Percentiles rank a stretch among this genome's conserved stretches.
These are phyloP conservation scores for Dactylellina cionopaga DNA, from an alignment of 2,329 filamentous ascomycete species.

Conservation along the genomic window DNA sequence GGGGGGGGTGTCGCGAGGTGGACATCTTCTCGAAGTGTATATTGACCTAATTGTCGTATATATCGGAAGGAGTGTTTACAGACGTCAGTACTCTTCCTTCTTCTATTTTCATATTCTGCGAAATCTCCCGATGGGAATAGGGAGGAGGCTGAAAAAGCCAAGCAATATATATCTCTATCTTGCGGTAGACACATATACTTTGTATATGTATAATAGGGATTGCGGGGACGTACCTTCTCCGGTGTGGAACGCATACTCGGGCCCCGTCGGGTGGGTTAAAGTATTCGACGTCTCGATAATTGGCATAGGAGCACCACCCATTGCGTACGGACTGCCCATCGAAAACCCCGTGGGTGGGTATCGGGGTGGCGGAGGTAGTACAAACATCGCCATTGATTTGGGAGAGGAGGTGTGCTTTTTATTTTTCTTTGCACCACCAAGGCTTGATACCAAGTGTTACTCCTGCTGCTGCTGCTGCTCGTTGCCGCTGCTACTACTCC, in stretches of 20 bases:
- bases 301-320: slow-evolving; percentile 73
- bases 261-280: slow-evolving; percentile 78
- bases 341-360: slow-evolving; percentile 80
- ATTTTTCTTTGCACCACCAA: slow-evolving; percentile 29
- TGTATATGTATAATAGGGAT: neutral
- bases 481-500: no score
- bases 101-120: slow-evolving; percentile 24
- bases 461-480: no score
- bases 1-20: slow-evolving; percentile 92
- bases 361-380: slow-evolving; percentile 83
- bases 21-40: slow-evolving; percentile 88
- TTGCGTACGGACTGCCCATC: slow-evolving; percentile 71
- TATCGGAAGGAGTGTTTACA: no score
- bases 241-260: slow-evolving; percentile 88
- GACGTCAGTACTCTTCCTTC: no score
- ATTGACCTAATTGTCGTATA: slow-evolving; percentile 75
- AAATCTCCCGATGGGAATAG: neutral
- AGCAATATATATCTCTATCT: no score
- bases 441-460: no score
- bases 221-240: slow-evolving; percentile 76
- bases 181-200: no score
- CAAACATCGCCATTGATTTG: slow-evolving; percentile 62
- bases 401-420: slow-evolving; percentile 18
- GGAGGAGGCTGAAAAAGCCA: no score
- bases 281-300: slow-evolving; percentile 95